Evolutionary conservation across 2,329 filamentous ascomycete genomes (phyloP).

Genomic region (Parasarocladium wereldwijsianum): DNA sequence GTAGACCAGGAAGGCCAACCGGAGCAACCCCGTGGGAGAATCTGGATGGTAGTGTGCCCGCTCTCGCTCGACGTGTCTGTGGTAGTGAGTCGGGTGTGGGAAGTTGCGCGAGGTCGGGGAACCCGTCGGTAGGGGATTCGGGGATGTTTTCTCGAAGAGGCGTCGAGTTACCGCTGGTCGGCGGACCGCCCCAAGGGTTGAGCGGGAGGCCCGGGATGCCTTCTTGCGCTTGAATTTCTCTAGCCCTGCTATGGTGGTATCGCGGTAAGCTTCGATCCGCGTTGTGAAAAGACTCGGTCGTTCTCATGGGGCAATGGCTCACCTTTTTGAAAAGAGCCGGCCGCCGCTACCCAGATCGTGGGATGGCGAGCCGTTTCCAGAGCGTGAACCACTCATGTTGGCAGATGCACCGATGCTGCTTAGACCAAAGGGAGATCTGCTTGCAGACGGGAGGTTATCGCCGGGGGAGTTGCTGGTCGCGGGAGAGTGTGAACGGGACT

Average conservation of each 20-base stretch:
- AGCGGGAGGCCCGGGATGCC: slow-evolving; percentile 55
- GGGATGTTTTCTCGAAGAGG: slow-evolving; percentile 94
- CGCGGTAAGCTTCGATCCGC: too few species aligned
- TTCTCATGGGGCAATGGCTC: slow-evolving; percentile 23
- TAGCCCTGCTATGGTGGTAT: slow-evolving; percentile 45
- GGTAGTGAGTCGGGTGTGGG: slow-evolving; percentile 51
- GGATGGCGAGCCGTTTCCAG: slow-evolving; percentile 90
- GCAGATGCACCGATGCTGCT: slow-evolving; percentile 41
- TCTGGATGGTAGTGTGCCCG: slow-evolving; percentile 89
- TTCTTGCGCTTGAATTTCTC: slow-evolving; percentile 96
- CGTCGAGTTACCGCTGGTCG: slow-evolving; percentile 90
- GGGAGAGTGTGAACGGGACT: slow-evolving; percentile 64
- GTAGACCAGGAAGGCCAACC: slow-evolving; percentile 41
- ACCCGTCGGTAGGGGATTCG: slow-evolving; percentile 90
- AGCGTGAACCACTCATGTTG: slow-evolving; percentile 51
- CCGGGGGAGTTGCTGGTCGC: slow-evolving; percentile 68
- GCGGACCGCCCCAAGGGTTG: slow-evolving; percentile 84
- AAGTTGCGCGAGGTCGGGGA: slow-evolving; percentile 73
- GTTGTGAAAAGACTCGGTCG: too few species aligned
- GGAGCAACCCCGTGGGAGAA: slow-evolving; percentile 65
- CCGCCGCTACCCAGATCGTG: slow-evolving; percentile 64
- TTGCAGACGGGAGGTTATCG: slow-evolving; percentile 46
- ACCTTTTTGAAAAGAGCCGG: slow-evolving; percentile 88
- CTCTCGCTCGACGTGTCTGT: slow-evolving; percentile 65
- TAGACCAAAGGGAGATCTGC: slow-evolving; percentile 45